These are phyloP conservation scores for Neurospora sp. DNA, from an alignment of 495 filamentous ascomycete genomes.

Conservation along the genomic window DNA sequence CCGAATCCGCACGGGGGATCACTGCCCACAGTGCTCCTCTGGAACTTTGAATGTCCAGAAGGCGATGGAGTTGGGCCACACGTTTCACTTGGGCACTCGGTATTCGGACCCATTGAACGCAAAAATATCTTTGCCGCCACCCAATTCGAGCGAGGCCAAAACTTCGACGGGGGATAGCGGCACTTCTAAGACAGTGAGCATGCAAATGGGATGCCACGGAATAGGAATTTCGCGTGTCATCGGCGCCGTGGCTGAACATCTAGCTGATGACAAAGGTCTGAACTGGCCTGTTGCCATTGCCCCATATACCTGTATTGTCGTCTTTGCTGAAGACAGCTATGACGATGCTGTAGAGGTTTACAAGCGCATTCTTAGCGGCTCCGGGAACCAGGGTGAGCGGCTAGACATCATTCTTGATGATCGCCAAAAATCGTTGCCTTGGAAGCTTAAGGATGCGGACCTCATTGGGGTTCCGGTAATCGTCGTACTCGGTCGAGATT, in stretches of 20 bases:
- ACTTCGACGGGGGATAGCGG: conserved; percentile 3
- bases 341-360: conserved; percentile 47
- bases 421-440: conserved; percentile 55
- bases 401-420: conserved; percentile 66
- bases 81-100: conserved; percentile 84
- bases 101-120: conserved; percentile 71
- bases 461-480: conserved; percentile 80
- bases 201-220: conserved; percentile 95
- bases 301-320: conserved; percentile 62
- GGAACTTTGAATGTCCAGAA: conserved; percentile 56
- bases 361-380: conserved; percentile 25
- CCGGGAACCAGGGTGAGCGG: background rate
- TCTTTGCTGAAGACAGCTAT: conserved; percentile 49
- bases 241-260: conserved; percentile 65
- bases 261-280: conserved; percentile 65
- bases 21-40: conserved; percentile 56
- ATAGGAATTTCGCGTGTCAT: conserved; percentile 91
- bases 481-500: conserved; percentile 64
- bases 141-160: conserved; percentile 8
- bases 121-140: conserved; percentile 33
- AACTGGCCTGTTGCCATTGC: conserved; percentile 85
- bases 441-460: conserved; percentile 85
- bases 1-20: conserved; percentile 55
- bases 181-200: conserved; percentile 28
- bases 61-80: conserved; percentile 87